phyloP scores from a whole-genome alignment of 1,284 basidiomycete genomes.

The Rhodofomes roseus region DNA sequence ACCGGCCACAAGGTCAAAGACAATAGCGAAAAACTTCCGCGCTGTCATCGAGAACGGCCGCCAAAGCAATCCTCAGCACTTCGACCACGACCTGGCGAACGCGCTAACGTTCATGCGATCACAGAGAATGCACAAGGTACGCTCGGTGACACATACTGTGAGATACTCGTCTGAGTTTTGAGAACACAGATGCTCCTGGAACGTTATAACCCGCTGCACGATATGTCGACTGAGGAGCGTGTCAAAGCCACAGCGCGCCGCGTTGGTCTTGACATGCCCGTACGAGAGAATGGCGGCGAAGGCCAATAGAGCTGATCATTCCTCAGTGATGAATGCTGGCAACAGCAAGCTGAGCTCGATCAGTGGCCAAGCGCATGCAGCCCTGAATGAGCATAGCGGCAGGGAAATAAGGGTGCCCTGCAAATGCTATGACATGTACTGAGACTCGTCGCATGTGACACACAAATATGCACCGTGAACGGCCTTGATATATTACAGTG shows the following conservation, averaged over 20 bases:
- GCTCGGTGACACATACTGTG: slow-evolving; percentile 7
- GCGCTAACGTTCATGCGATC: slow-evolving; percentile 69
- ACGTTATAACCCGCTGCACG: slow-evolving; percentile 83
- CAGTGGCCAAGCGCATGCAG: no score
- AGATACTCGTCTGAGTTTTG: background rate
- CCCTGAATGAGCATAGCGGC: no score
- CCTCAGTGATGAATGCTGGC: background rate
- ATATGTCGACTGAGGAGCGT: slow-evolving; percentile 75
- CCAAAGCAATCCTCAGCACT: slow-evolving; percentile 23
- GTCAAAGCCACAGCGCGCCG: slow-evolving; percentile 81
- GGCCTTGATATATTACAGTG: background rate
- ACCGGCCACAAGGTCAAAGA: slow-evolving; percentile 40
- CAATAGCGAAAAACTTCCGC: slow-evolving; percentile 52
- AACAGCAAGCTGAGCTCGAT: background rate
- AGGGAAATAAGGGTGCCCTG: background rate
- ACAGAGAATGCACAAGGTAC: slow-evolving; percentile 57
- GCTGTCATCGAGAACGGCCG: slow-evolving; percentile 47
- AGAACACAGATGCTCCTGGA: slow-evolving; percentile 64
- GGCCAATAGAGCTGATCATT: slow-evolving; percentile 5
- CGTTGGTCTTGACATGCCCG: slow-evolving; percentile 79
- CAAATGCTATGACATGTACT: background rate
- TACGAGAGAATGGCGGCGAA: slow-evolving; percentile 20
- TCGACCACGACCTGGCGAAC: slow-evolving; percentile 57
- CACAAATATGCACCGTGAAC: background rate
- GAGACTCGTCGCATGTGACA: slow-evolving; percentile 32